Conservation (phyloP, 768 basidiomycete species). For the Naganishia kalamii region DNA sequence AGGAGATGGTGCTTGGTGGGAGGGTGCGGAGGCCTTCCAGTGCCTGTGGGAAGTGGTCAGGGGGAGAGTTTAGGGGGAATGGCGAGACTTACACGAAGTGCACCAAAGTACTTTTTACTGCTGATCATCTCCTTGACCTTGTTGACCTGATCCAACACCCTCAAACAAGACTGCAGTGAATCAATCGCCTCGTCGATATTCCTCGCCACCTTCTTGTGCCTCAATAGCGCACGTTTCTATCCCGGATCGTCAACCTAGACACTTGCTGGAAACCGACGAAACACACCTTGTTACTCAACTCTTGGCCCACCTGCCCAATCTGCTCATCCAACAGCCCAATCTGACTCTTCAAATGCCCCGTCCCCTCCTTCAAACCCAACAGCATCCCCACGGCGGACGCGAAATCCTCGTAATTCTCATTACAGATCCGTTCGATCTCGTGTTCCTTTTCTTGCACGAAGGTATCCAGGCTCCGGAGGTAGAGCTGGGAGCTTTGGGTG, state of each 20-base stretch:
- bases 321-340: conserved; percentile 82
- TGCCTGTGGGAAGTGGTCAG: conserved; percentile 54
- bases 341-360: conserved; percentile 82
- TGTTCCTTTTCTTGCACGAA: conserved; percentile 89
- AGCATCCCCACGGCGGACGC: conserved; percentile 94
- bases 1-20: conserved; percentile 78
- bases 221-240: conserved; percentile 75
- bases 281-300: conserved; percentile 70
- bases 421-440: conserved; percentile 93
- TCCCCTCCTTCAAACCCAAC: conserved; percentile 91
- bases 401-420: conserved; percentile 93
- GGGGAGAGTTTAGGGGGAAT: neutral
- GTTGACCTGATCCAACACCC: conserved; percentile 85
- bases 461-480: conserved; percentile 73
- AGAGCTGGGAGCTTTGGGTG: conserved; percentile 79
- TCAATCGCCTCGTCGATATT: conserved; percentile 97
- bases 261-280: neutral
- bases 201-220: conserved; percentile 83
- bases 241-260: neutral
- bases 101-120: conserved; percentile 93
- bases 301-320: conserved; percentile 78
- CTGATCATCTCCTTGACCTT: conserved; percentile 88
- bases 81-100: conserved; percentile 66
- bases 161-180: conserved; percentile 82
- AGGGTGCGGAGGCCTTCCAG: conserved; percentile 90